Evolutionary conservation across 2,329 filamentous ascomycete genomes (phyloP), one percentile per base, ranked within the genome.

Genomic region (Bipolaris cookei): DNA sequence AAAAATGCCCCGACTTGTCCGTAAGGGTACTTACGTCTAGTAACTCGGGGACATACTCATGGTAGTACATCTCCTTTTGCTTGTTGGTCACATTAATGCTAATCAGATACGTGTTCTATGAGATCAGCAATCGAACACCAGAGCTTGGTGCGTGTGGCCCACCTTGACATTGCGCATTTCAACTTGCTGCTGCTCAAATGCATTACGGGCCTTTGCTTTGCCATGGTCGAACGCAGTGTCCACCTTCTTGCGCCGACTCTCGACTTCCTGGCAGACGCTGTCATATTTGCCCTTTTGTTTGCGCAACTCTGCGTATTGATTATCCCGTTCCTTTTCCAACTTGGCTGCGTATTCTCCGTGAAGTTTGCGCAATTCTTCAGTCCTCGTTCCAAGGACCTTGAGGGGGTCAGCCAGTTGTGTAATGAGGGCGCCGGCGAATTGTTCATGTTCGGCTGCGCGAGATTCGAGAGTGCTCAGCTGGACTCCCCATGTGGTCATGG

Each of bases 1-100:
- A 69, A 54, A 16, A 14, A 18, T 32, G n/a, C 23, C 6, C 39
- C 28, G 13, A 2, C 11, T 3, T 14, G 3, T 3, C 34, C 8
- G 16, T 32, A 14, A 4, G 3, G 6, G 13, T 21, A 59, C 66
- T 78, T 78, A 93, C 93, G 78, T 98, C 91, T 73, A 99, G 84
- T 56, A 98, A 80, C 73, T 98, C 95, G 7, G 95, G 95, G 18
- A 99, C 84, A 76, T 98, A 98, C 76, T 97, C 92, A 74, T 98
- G 90, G 73, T 97, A 99, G 80, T 98, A 98, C 73, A 89, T 91
- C 74, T 97, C 92, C 80, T 98, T 99, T 72, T 97, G 89, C 80
- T 95, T 96, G 79, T 99, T 99, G 32, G 93, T 96, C 56, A 98
- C 91, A 73, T 96, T 96, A 80, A 99, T 97, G 59, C 88, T 86